Base-by-base conservation (phyloP, 176 grass and related monocot species). In the Oryza nivara region DNA sequence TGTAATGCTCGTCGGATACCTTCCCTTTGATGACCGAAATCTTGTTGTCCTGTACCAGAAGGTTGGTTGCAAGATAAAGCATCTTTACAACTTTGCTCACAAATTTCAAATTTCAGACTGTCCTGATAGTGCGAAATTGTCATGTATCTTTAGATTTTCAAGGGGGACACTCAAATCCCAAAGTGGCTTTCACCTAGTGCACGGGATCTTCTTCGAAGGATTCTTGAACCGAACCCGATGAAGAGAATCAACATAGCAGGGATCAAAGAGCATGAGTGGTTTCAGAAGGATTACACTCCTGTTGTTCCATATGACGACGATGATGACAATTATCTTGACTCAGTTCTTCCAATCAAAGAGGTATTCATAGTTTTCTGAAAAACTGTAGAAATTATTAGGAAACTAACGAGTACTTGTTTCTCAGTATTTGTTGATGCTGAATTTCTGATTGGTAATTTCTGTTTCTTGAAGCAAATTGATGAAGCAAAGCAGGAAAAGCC, bases 41-140 rank as follows among this genome's bases (percentile, higher is more conserved):
- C 82, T 97, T 34, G 94, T 86, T 43, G 94, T 97, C n/a, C 94
- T 97, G 54, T 97, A 97, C 83, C 94, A 97, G 48, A 97, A 97
- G 89, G 94, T 93, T 32, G 7, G 6, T 68, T 38, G 63, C 49
- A 11, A 67, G 34, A 79, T 14, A 88, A 67, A 67, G 32, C 75
- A 38, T 9, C 60, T 86, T 45, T 38, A 3, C 43, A 74, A 36
- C 25, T 60, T 76, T 22, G 6, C 1, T 38, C 22, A 34, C 15
- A 30, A n/a, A 40, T 35, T 9, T 48, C 30, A 4, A 75, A 64
- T 11, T 58, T 82, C 32, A 66, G 26, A 34, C 32, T 22, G 25
- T 76, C 9, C 73, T 86, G 43, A 85, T 65, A 6, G 52, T 72
- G 12, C 9, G 14, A 72, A 65, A 54, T 30, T 77, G 41, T 72